Evolutionary conservation across 2,329 filamentous ascomycete genomes (phyloP), one percentile per base, ranked within the genome.

Genomic region (Fusarium mundagurra): DNA sequence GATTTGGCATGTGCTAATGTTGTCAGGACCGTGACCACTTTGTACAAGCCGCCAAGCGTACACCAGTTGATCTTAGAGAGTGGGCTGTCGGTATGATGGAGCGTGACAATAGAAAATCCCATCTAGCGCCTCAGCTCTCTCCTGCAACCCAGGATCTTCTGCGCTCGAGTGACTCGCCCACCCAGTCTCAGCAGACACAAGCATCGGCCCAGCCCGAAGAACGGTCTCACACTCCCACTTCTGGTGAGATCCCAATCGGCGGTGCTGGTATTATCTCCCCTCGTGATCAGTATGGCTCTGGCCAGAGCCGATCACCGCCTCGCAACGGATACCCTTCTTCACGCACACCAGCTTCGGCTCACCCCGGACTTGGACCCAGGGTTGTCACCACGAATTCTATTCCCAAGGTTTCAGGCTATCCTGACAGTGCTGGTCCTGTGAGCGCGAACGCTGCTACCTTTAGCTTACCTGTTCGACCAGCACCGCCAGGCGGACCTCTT

Each of bases 21-120:
- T 13, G 44, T 14, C 36, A 97, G 94, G 95, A 98, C 75, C 92
- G 93, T 71, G 96, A 99, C 81, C 91, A 95, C 8, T 99, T 99
- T 83, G 91, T 99, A 27, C 95, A 98, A 84, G 96, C 96, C 61
- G 96, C 96, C 55, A 98, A 98, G 86, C 91, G 96, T 76, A 99
- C 96, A 2, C 96, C 96, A 2, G 96, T 99, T 58, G 93, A 99
- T 81, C 88, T 99, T 39, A 91, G 93, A 82, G 94, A 95, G 72
- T 99, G 96, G 96, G 96, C 96, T 29, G 91, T 97, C 55, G 92
- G 94, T 78, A 90, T 98, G 87, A 96, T 98, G 90, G 95, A 98
- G 81, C 91, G 92, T 77, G 94, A 98, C 83, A 98, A 98, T 83
- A 94, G 96, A 81, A 98, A 97, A 83, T 98, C 95, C 34, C 96